These are phyloP conservation scores for Phytophthora tubulina DNA, from an alignment of 352 stramenopile genomes.

Conservation along the genomic window DNA sequence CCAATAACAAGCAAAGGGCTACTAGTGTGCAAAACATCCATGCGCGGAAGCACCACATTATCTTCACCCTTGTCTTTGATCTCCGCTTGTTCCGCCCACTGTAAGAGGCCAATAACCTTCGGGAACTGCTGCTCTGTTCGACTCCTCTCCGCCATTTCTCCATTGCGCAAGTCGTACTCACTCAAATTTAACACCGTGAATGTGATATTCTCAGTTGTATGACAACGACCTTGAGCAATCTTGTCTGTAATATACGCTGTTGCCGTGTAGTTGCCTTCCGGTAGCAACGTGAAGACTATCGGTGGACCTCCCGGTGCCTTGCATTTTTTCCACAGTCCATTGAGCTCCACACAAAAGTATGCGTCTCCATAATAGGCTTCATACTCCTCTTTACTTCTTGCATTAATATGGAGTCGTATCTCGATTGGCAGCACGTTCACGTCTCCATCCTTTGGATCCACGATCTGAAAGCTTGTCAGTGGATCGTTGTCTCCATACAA, in stretches of 20 bases:
- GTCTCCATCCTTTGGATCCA: slow-evolving; percentile 22
- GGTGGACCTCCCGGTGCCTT: slow-evolving; percentile 1
- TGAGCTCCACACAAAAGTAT: slow-evolving; percentile 40
- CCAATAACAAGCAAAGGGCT: slow-evolving; percentile 47
- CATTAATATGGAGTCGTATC: slow-evolving; percentile 2
- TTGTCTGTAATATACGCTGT: slow-evolving; percentile 27
- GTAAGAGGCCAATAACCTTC: slow-evolving; percentile 23
- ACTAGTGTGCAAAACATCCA: background rate
- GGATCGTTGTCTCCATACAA: slow-evolving; percentile 13
- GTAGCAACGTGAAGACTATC: slow-evolving; percentile 19
- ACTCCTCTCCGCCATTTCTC: slow-evolving; percentile 12
- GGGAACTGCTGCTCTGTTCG: slow-evolving; percentile 33
- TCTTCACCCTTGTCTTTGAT: background rate
- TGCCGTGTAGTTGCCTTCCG: slow-evolving; percentile 34
- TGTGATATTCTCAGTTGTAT: background rate
- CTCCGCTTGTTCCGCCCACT: slow-evolving; percentile 22
- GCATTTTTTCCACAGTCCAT: slow-evolving; percentile 34
- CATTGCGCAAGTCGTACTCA: slow-evolving; percentile 10
- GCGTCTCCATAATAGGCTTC: slow-evolving; percentile 20
- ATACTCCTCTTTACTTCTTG: slow-evolving; percentile 5
- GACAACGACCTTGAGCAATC: background rate
- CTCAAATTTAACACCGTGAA: slow-evolving; percentile 26
- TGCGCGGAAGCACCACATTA: slow-evolving; percentile 8
- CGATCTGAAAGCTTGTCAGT: slow-evolving; percentile 20
- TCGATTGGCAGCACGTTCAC: slow-evolving; percentile 22